These are phyloP conservation scores for Kodamaea nitidulidarum DNA, from an alignment of 805 yeast species.

Conservation along the genomic window DNA sequence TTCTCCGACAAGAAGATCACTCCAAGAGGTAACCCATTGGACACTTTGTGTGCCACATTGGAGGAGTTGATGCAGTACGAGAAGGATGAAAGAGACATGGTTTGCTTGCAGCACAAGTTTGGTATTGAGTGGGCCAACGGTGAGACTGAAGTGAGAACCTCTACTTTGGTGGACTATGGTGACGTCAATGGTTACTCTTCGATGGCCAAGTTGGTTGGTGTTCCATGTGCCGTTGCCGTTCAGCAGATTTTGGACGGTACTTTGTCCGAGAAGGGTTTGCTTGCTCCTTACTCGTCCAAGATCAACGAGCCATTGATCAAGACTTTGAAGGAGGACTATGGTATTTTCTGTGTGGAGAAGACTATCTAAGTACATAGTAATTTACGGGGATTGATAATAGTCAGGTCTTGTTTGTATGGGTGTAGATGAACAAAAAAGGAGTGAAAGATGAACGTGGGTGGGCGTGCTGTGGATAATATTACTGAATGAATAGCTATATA, in stretches of 20 bases:
- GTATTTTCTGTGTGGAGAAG: conserved; percentile 75
- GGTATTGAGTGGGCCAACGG: conserved; percentile 98
- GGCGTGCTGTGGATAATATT: no score
- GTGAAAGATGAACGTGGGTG: no score
- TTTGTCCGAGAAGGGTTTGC: conserved; percentile 72
- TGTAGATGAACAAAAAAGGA: no score
- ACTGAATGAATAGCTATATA: no score
- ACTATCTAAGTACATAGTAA: no score
- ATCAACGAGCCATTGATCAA: conserved; percentile 88
- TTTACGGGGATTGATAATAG: no score
- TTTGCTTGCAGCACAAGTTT: conserved; percentile 93
- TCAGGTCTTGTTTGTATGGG: no score
- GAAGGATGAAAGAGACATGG: conserved; percentile 92
- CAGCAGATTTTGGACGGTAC: conserved; percentile 82
- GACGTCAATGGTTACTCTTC: conserved; percentile 85
- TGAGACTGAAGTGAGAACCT: conserved; percentile 82
- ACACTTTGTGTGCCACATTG: conserved; percentile 93
- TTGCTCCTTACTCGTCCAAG: conserved; percentile 90
- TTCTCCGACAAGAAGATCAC: conserved; percentile 71
- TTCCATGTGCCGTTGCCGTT: conserved; percentile 95
- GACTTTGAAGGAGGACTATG: conserved; percentile 84
- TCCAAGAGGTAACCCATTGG: conserved; percentile 92
- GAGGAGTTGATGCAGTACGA: conserved; percentile 96
- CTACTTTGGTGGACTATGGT: conserved; percentile 94
- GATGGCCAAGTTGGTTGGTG: conserved; percentile 98